Conservation (phyloP, 1,284 basidiomycete genomes). For the Earliella scabrosa region DNA sequence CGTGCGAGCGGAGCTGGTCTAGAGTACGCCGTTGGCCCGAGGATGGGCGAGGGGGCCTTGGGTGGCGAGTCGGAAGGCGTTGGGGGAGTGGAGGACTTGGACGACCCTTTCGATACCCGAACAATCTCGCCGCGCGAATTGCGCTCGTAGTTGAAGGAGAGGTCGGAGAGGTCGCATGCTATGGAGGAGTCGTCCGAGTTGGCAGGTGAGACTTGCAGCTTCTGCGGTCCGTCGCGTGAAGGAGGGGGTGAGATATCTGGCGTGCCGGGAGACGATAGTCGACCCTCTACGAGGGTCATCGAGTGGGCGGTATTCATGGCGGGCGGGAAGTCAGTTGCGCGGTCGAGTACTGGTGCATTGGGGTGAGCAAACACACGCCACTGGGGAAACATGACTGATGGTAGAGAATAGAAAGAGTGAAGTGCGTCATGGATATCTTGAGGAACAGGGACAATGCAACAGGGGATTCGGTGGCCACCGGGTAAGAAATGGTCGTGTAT, state of each 20-base stretch:
- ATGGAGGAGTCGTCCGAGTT: conserved; percentile 29
- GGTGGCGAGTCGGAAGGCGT: conserved; percentile 42
- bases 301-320: conserved; percentile 6
- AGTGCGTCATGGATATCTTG: too few relatives aligned
- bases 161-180: conserved; percentile 45
- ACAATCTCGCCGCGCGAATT: conserved; percentile 64
- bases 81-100: conserved; percentile 42
- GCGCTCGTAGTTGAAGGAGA: conserved; percentile 71
- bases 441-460: neutral
- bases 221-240: conserved; percentile 12
- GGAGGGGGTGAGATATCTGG: conserved; percentile 20
- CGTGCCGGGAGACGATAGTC: conserved; percentile 11
- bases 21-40: conserved; percentile 20
- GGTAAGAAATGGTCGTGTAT: too few relatives aligned
- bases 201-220: conserved; percentile 20
- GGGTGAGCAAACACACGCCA: neutral
- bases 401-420: too few relatives aligned
- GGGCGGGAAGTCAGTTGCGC: neutral
- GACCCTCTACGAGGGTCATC: conserved; percentile 17
- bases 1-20: conserved; percentile 60
- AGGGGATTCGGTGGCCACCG: neutral
- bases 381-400: neutral
- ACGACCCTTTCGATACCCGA: conserved; percentile 51
- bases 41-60: conserved; percentile 36
- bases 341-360: neutral